These are phyloP conservation scores for Metarhizium brunneum DNA, from an alignment of 2,329 filamentous ascomycete genomes.

Conservation along the genomic window DNA sequence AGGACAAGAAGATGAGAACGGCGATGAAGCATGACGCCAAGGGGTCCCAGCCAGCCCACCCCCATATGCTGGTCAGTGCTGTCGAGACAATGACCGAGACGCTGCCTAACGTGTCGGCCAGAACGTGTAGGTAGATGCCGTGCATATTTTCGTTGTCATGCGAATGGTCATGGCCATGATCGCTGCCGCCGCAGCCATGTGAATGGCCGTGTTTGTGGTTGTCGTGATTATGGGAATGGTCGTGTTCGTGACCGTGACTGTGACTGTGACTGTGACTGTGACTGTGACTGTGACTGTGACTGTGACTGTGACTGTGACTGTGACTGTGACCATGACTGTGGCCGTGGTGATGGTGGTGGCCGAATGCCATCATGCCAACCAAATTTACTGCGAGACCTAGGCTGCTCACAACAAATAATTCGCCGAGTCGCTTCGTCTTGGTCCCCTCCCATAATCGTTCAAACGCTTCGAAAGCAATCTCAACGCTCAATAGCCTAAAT, in stretches of 20 bases:
- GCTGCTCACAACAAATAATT: conserved; percentile 81
- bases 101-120: conserved; percentile 90
- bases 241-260: conserved; percentile 27
- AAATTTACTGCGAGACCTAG: conserved; percentile 84
- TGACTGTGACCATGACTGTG: conserved; percentile 31
- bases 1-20: conserved; percentile 84
- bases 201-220: conserved; percentile 24
- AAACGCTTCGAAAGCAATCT: conserved; percentile 91
- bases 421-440: conserved; percentile 73
- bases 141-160: conserved; percentile 96
- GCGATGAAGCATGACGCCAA: conserved; percentile 91
- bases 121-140: conserved; percentile 90
- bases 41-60: conserved; percentile 92
- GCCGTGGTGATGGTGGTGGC: conserved; percentile 48
- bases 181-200: conserved; percentile 34
- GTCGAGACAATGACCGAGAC: conserved; percentile 92
- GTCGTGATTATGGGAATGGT: conserved; percentile 26
- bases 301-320: conserved; percentile 29
- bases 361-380: conserved; percentile 82
- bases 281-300: conserved; percentile 29
- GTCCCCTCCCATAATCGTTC: conserved; percentile 78
- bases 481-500: conserved; percentile 74
- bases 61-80: conserved; percentile 73
- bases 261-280: conserved; percentile 30
- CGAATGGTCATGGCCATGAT: conserved; percentile 18